Evolutionary conservation across 331 rosid species (phyloP).

Genomic region (Acacia pycnantha): DNA sequence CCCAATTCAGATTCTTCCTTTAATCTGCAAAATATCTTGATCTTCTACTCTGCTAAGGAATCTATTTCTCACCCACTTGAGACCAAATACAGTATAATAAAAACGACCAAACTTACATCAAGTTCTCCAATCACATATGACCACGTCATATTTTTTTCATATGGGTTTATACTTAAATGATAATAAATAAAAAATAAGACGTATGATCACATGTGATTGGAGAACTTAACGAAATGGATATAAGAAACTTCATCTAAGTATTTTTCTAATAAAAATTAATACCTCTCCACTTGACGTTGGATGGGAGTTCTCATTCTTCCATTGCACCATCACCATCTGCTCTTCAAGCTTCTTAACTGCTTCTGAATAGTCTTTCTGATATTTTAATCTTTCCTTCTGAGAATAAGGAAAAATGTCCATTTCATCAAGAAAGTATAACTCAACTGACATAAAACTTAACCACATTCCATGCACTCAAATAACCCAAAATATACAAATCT

Average conservation of each 20-base stretch:
- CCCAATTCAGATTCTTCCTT: slow-evolving; percentile 2
- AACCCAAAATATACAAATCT: neutral
- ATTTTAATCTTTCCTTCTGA: slow-evolving; percentile 83
- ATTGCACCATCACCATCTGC: slow-evolving; percentile 62
- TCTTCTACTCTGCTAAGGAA: slow-evolving; percentile 33
- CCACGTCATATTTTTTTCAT: too few relatives aligned
- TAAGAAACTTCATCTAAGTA: too few relatives aligned
- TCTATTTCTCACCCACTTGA: slow-evolving; percentile 1
- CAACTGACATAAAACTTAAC: slow-evolving; percentile 17
- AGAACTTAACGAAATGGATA: too few relatives aligned
- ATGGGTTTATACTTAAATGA: too few relatives aligned
- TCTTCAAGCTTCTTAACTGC: slow-evolving; percentile 93
- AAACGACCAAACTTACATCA: neutral
- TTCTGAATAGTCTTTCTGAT: slow-evolving; percentile 87
- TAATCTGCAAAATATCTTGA: slow-evolving; percentile 32
- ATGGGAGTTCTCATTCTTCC: slow-evolving; percentile 42
- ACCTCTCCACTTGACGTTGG: slow-evolving; percentile 40
- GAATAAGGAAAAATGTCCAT: slow-evolving; percentile 22
- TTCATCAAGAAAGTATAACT: slow-evolving; percentile 15
- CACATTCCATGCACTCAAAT: neutral
- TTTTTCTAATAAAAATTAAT: neutral
- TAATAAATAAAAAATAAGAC: too few relatives aligned
- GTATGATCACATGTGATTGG: too few relatives aligned
- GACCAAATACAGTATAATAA: slow-evolving; percentile 9
- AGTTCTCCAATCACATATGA: too few relatives aligned